Evolutionary conservation across 768 basidiomycete species (phyloP), one percentile per base, ranked within the genome.

Genomic region (Flagelloscypha sp.): DNA sequence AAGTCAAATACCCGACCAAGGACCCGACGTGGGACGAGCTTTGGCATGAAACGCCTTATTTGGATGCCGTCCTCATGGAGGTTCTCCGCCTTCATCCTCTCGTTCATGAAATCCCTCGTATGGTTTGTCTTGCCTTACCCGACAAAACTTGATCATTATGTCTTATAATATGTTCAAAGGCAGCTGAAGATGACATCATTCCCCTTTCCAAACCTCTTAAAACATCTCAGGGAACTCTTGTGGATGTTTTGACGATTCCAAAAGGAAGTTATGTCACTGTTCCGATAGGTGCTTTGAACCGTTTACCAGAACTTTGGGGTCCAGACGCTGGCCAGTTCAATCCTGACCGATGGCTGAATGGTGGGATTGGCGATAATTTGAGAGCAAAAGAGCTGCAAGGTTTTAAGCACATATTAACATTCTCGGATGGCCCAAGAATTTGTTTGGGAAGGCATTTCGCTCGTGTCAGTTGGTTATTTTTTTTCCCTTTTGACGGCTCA

Each of bases 341-440:
- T 35, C 69, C 68, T 2, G 66, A 68, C 34, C 52, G 68, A 7
- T 70, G 68, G 67, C 48, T 68, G n/a, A n/a, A n/a, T n/a, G n/a
- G n/a, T n/a, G n/a, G n/a, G n/a, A n/a, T n/a, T n/a, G n/a, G n/a
- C n/a, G n/a, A n/a, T n/a, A n/a, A n/a, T n/a, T n/a, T n/a, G n/a
- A n/a, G n/a, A n/a, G n/a, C n/a, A n/a, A n/a, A n/a, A n/a, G n/a
- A n/a, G n/a, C n/a, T n/a, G n/a, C n/a, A n/a, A n/a, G n/a, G n/a
- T n/a, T n/a, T n/a, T n/a, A n/a, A n/a, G n/a, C n/a, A n/a, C n/a
- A n/a, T n/a, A n/a, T n/a, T n/a, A n/a, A n/a, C n/a, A n/a, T n/a
- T n/a, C n/a, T n/a, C n/a, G n/a, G n/a, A n/a, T n/a, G n/a, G n/a
- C n/a, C n/a, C n/a, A n/a, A n/a, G n/a, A n/a, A n/a, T n/a, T n/a